These are phyloP conservation scores for Urochloa ruziziensis DNA, from an alignment of 176 grass and related monocot genomes.

Conservation along the genomic window DNA sequence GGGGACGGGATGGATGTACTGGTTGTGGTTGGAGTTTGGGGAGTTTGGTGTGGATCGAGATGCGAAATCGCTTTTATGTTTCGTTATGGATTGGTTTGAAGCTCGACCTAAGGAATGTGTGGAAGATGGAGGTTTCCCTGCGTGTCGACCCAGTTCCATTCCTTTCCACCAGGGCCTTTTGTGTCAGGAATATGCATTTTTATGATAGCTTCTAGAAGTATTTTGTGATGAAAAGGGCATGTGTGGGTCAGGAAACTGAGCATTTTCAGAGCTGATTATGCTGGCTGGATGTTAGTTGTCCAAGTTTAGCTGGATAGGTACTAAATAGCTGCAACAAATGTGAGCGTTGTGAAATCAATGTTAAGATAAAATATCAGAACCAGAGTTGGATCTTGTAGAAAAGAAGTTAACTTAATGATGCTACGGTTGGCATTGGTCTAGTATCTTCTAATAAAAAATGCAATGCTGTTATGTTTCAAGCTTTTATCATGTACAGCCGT, in stretches of 20 bases:
- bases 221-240: neutral
- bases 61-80: neutral
- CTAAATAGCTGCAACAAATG: neutral
- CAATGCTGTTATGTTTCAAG: neutral
- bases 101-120: neutral
- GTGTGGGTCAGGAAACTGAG: neutral
- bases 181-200: neutral
- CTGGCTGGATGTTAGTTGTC: neutral
- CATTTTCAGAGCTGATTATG: neutral
- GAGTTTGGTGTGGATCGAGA: neutral
- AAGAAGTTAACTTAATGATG: neutral
- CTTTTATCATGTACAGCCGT: neutral
- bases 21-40: neutral
- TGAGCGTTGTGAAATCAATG: neutral
- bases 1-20: neutral
- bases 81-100: neutral
- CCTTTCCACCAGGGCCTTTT: neutral
- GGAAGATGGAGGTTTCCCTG: neutral
- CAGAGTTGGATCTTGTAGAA: neutral
- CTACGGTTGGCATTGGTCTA: neutral
- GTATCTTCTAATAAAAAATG: neutral
- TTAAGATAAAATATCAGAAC: constrained; percentile 14
- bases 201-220: neutral
- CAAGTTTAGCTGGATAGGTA: neutral
- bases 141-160: neutral